Conservation (phyloP, 768 basidiomycete species). For the Gloeostereum incarnatum region DNA sequence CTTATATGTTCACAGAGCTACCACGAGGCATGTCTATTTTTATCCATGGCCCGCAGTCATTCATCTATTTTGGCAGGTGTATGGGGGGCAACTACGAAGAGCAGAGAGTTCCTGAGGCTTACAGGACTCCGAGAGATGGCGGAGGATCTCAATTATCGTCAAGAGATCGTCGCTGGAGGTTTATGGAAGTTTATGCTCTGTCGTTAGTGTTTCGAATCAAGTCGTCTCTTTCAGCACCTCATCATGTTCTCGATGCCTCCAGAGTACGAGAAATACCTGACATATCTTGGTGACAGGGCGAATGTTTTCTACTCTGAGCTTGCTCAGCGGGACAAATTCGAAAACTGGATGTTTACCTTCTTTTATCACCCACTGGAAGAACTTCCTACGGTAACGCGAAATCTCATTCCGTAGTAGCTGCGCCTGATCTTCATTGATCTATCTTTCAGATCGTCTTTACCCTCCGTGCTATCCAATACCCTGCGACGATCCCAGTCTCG, state of each 20-base stretch:
- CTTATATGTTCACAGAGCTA: too few species aligned
- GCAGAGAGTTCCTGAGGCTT: neutral
- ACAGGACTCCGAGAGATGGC: constrained; percentile 31
- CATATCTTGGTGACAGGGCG: too few species aligned
- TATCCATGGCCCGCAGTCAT: constrained; percentile 15
- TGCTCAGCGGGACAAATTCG: too few species aligned
- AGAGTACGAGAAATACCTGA: too few species aligned
- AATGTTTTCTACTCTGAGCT: constrained; percentile 1
- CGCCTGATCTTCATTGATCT: neutral
- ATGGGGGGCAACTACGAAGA: neutral
- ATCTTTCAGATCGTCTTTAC: constrained; percentile 48
- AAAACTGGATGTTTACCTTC: too few species aligned
- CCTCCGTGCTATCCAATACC: constrained; percentile 54
- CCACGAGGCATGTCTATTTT: too few species aligned
- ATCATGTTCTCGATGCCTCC: too few species aligned
- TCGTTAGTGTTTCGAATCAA: too few species aligned
- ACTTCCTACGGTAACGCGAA: too few species aligned
- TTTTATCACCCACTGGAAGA: too few species aligned
- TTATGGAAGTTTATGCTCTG: constrained; percentile 25
- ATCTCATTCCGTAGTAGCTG: too few species aligned
- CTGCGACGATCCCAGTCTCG: constrained; percentile 51
- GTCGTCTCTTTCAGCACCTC: too few species aligned
- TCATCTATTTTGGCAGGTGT: constrained; percentile 12
- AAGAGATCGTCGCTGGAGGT: constrained; percentile 37
- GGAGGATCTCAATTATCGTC: constrained; percentile 25